Conservation (phyloP, 1,284 basidiomycete species). For the Inonotus hispidus region DNA sequence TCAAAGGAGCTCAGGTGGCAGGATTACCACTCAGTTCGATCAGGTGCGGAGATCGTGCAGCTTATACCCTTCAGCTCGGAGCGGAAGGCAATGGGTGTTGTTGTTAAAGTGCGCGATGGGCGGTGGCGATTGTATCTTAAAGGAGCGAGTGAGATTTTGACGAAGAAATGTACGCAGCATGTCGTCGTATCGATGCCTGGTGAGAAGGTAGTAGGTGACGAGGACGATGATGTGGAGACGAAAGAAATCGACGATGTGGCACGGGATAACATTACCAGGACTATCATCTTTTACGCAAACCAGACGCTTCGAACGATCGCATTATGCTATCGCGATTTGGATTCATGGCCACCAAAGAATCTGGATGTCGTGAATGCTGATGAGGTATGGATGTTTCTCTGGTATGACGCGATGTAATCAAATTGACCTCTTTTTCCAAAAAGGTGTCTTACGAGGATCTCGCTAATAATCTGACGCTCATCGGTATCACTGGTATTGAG, state of each 20-base stretch:
- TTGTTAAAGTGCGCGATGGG: constrained; percentile 59
- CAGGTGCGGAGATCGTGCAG: constrained; percentile 68
- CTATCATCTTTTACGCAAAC: constrained; percentile 96
- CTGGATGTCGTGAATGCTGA: constrained; percentile 40
- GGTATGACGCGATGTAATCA: constrained; percentile 12
- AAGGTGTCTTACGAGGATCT: constrained; percentile 70
- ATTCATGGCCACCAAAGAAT: constrained; percentile 76
- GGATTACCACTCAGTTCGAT: constrained; percentile 67
- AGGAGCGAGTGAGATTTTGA: constrained; percentile 91
- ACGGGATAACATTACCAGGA: constrained; percentile 77
- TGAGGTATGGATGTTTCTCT: constrained; percentile 38
- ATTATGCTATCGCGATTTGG: constrained; percentile 87
- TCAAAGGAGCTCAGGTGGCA: constrained; percentile 85
- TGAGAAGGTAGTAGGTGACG: constrained; percentile 23
- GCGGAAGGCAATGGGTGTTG: constrained; percentile 95
- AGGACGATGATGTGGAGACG: constrained; percentile 46
- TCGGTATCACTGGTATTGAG: constrained; percentile 91
- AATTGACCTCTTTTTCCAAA: constrained; percentile 24
- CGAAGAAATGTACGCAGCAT: constrained; percentile 67
- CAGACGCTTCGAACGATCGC: constrained; percentile 93
- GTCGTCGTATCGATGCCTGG: constrained; percentile 57
- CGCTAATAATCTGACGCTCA: constrained; percentile 72
- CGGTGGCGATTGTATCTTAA: constrained; percentile 81
- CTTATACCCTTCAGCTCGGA: constrained; percentile 95
- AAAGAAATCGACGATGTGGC: constrained; percentile 57